phyloP scores from a whole-genome alignment of 306 rosid genomes.

The Hippophae tibetana region DNA sequence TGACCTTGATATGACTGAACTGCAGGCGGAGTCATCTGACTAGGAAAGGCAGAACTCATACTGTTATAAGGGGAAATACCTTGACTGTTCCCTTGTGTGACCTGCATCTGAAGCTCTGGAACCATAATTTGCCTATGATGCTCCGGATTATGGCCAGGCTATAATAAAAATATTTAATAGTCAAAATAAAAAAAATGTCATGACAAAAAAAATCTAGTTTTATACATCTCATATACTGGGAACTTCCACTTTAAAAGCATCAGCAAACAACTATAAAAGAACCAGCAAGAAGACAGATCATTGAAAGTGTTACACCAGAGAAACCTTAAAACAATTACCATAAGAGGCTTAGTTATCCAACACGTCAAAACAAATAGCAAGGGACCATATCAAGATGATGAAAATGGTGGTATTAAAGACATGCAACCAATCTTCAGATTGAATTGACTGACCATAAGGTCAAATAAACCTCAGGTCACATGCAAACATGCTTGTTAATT shows the following conservation, averaged over 20 bases:
- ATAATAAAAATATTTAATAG: slow-evolving; percentile 11
- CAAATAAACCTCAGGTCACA: too few relatives aligned
- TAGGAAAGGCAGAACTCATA: slow-evolving; percentile 65
- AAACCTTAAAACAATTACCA: too few relatives aligned
- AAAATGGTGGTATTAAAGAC: too few relatives aligned
- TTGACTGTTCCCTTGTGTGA: slow-evolving; percentile 61
- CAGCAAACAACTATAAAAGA: too few relatives aligned
- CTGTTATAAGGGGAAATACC: slow-evolving; percentile 67
- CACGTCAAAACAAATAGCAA: too few relatives aligned
- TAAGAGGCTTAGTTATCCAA: too few relatives aligned
- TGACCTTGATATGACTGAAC: slow-evolving; percentile 67
- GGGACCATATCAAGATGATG: too few relatives aligned
- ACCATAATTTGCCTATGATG: slow-evolving; percentile 80
- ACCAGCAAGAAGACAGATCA: too few relatives aligned
- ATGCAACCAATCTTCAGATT: too few relatives aligned
- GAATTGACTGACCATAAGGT: too few relatives aligned
- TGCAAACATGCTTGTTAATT: too few relatives aligned
- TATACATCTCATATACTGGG: not conserved
- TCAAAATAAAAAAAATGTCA: slow-evolving; percentile 4
- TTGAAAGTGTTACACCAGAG: too few relatives aligned
- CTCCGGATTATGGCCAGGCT: slow-evolving; percentile 83
- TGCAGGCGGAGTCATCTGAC: slow-evolving; percentile 61
- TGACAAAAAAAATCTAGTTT: not conserved
- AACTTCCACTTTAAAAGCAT: not conserved
- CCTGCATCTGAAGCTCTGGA: slow-evolving; percentile 80